phyloP scores from a whole-genome alignment of 148 eudicot species.

The Heliosperma pusillum region DNA sequence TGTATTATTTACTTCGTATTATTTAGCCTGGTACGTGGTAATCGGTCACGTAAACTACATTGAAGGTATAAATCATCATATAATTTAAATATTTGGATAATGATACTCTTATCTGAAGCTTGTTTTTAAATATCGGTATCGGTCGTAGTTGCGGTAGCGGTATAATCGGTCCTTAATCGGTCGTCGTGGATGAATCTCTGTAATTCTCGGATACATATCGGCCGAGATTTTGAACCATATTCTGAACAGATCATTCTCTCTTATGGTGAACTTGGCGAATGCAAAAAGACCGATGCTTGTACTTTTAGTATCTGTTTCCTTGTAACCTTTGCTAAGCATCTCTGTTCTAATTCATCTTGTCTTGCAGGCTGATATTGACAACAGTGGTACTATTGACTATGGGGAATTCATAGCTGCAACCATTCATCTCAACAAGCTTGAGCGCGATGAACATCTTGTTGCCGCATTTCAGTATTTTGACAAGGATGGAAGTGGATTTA shows the following conservation, averaged over 20 bases:
- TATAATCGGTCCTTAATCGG: no score
- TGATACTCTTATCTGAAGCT: background rate
- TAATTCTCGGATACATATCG: no score
- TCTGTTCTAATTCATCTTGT: constrained; percentile 23
- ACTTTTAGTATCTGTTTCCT: background rate
- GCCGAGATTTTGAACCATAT: no score
- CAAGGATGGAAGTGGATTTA: constrained; percentile 94
- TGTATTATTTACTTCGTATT: no score
- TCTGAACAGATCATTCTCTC: no score
- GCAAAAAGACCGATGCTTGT: no score
- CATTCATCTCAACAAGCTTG: constrained; percentile 84
- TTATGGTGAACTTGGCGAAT: no score
- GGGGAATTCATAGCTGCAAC: constrained; percentile 97
- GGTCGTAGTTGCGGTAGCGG: no score
- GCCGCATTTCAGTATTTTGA: constrained; percentile 93
- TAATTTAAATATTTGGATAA: no score
- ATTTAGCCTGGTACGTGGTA: no score
- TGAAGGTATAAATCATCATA: background rate
- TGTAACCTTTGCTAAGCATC: background rate
- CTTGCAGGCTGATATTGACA: constrained; percentile 94
- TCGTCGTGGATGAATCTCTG: no score
- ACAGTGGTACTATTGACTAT: constrained; percentile 90
- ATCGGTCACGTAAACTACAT: background rate
- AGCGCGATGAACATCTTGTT: constrained; percentile 91
- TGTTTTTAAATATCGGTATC: no score